A percentile compares a stretch with the other conserved stretches of the same genome.
Evolutionary conservation across 768 basidiomycete genomes (phyloP).

Genomic region (Hebeloma cylindrosporum): DNA sequence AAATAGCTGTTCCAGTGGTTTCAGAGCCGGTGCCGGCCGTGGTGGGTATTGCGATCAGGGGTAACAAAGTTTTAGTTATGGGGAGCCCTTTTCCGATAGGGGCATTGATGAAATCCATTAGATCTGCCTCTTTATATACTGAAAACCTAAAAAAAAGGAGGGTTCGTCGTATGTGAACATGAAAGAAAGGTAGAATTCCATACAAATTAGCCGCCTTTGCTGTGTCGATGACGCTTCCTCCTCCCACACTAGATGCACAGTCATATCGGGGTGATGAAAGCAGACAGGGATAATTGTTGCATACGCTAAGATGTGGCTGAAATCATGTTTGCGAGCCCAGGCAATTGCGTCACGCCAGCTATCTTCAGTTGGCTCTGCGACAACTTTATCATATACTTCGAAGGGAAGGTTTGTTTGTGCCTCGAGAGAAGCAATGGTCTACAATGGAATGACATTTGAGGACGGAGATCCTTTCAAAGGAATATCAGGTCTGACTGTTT

Average conservation of each 20-base stretch:
- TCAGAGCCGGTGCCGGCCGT: conserved; percentile 89
- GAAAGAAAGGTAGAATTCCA: conserved; percentile 14
- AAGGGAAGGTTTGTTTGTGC: conserved; percentile 74
- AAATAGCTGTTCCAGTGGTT: conserved; percentile 92
- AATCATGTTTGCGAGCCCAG: conserved; percentile 84
- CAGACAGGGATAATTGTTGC: not conserved
- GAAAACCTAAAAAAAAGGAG: conserved; percentile 56
- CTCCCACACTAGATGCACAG: conserved; percentile 64
- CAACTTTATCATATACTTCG: conserved; percentile 77
- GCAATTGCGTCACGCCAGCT: conserved; percentile 87
- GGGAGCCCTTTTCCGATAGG: conserved; percentile 92
- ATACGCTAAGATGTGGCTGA: conserved; percentile 91
- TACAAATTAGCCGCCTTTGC: conserved; percentile 93
- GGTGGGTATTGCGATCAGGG: conserved; percentile 80
- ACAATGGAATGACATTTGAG: conserved; percentile 1
- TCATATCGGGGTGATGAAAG: conserved; percentile 5
- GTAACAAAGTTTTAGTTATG: conserved; percentile 69
- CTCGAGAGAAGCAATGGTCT: conserved; percentile 83
- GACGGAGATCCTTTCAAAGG: not conserved
- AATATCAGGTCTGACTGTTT: conserved; percentile 53
- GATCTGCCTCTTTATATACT: conserved; percentile 87
- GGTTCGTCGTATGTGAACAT: not conserved
- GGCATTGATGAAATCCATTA: conserved; percentile 97
- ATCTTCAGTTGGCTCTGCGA: conserved; percentile 90
- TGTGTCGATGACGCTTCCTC: conserved; percentile 95